Evolutionary conservation across 805 yeast genomes (phyloP).

Genomic region (Scheffersomyces stipitis): DNA sequence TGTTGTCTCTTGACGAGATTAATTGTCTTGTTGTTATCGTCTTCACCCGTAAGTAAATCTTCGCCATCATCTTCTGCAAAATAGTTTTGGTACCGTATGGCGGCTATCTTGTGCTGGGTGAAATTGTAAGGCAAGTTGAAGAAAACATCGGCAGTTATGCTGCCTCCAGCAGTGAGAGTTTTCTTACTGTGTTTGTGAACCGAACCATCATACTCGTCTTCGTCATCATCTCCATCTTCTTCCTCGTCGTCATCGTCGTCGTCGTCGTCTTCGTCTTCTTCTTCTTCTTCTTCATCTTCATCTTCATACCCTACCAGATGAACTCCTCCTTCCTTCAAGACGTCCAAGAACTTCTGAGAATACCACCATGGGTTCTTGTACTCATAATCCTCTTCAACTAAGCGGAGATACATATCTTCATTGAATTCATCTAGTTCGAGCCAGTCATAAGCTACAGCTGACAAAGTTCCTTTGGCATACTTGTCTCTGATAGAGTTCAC

Average conservation of each 20-base stretch:
- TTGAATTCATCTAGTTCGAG: slow-evolving; percentile 21
- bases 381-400: slow-evolving; percentile 33
- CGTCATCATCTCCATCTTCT: slow-evolving; percentile 1
- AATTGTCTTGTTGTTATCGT: slow-evolving; percentile 1
- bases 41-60: slow-evolving; percentile 12
- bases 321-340: slow-evolving; percentile 15
- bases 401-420: slow-evolving; percentile 27
- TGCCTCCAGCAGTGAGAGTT: slow-evolving; percentile 1
- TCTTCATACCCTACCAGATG: background rate
- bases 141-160: slow-evolving; percentile 14
- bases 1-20: slow-evolving; percentile 8
- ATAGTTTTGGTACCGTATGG: slow-evolving; percentile 26
- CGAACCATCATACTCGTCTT: slow-evolving; percentile 1
- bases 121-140: slow-evolving; percentile 29
- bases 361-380: slow-evolving; percentile 46
- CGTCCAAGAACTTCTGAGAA: slow-evolving; percentile 25
- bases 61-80: slow-evolving; percentile 12
- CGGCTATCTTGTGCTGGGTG: slow-evolving; percentile 35
- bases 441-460: background rate
- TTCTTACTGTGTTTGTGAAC: too few relatives aligned
- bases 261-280: slow-evolving; percentile 1
- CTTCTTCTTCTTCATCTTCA: background rate
- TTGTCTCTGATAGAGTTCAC: slow-evolving; percentile 21
- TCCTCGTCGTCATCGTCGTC: background rate
- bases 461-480: slow-evolving; percentile 23